These are phyloP conservation scores for Cucumis cinereus DNA, from an alignment of 306 rosid species.

Conservation along the genomic window DNA sequence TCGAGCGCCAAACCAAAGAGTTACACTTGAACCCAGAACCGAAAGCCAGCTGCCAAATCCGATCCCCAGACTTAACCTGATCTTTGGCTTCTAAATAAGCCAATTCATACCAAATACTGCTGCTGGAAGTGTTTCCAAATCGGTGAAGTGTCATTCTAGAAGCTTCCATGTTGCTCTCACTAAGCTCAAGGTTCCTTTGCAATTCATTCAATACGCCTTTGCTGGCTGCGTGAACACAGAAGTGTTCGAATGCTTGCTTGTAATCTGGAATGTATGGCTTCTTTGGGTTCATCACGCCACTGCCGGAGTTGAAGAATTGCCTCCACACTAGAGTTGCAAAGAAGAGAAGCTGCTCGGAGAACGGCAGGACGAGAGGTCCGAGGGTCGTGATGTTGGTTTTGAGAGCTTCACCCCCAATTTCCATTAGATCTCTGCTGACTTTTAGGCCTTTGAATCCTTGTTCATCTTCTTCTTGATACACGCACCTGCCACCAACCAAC, in stretches of 20 bases:
- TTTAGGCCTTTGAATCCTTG: constrained; percentile 61
- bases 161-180: constrained; percentile 71
- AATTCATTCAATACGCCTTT: constrained; percentile 66
- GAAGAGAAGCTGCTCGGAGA: constrained; percentile 84
- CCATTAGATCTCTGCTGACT: constrained; percentile 80
- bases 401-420: constrained; percentile 89
- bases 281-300: constrained; percentile 27
- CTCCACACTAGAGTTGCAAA: constrained; percentile 59
- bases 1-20: constrained; percentile 69
- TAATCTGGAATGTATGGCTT: constrained; percentile 91
- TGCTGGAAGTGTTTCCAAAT: constrained; percentile 91
- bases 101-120: constrained; percentile 90
- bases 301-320: constrained; percentile 40
- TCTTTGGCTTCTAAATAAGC: constrained; percentile 91
- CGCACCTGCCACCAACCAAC: constrained; percentile 32
- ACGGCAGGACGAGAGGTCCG: constrained; percentile 82
- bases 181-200: constrained; percentile 74
- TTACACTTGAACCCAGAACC: constrained; percentile 98
- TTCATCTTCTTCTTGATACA: constrained; percentile 93
- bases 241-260: constrained; percentile 87
- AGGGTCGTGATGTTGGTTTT: constrained; percentile 92
- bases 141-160: constrained; percentile 81
- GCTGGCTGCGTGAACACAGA: constrained; percentile 88
- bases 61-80: constrained; percentile 60
- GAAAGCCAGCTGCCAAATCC: constrained; percentile 86